These are phyloP conservation scores for Xerocomellus chrysenteron DNA, from an alignment of 768 basidiomycete genomes.

Conservation along the genomic window DNA sequence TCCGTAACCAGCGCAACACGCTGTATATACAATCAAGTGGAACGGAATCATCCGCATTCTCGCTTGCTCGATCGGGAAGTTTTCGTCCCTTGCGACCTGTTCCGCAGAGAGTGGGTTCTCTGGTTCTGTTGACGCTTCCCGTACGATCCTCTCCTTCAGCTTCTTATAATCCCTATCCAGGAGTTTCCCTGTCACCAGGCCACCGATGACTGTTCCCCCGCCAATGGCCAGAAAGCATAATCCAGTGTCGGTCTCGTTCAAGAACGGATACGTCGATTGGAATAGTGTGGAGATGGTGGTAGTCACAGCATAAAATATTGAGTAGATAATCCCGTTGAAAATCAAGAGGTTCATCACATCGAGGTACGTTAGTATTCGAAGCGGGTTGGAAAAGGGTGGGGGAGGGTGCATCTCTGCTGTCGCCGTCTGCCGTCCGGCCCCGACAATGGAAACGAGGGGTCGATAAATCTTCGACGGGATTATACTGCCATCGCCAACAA, in stretches of 20 bases:
- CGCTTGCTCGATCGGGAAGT: slow-evolving; percentile 63
- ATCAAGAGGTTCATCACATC: slow-evolving; percentile 40
- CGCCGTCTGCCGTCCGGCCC: slow-evolving; percentile 19
- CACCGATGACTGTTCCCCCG: slow-evolving; percentile 65
- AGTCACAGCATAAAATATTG: slow-evolving; percentile 50
- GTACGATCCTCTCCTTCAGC: slow-evolving; percentile 27
- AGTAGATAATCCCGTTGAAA: slow-evolving; percentile 55
- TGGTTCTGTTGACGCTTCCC: slow-evolving; percentile 15
- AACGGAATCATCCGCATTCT: slow-evolving; percentile 49
- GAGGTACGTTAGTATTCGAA: slow-evolving; percentile 37
- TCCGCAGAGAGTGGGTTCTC: slow-evolving; percentile 19
- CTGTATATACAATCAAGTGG: slow-evolving; percentile 39
- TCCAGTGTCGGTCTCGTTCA: slow-evolving; percentile 55
- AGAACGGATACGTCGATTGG: slow-evolving; percentile 47
- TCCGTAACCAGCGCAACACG: slow-evolving; percentile 53
- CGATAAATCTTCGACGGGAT: slow-evolving; percentile 25
- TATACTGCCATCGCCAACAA: slow-evolving; percentile 32
- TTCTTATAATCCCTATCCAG: slow-evolving; percentile 65
- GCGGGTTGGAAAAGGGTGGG: slow-evolving; percentile 37
- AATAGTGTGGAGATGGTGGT: slow-evolving; percentile 50
- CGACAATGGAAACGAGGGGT: slow-evolving; percentile 27
- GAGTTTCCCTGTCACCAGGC: slow-evolving; percentile 55
- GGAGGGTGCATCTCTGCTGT: slow-evolving; percentile 3
- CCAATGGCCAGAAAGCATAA: slow-evolving; percentile 79
- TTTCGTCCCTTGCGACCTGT: slow-evolving; percentile 31